Conservation (phyloP, 768 basidiomycete genomes). For the Leccinum obscurum region DNA sequence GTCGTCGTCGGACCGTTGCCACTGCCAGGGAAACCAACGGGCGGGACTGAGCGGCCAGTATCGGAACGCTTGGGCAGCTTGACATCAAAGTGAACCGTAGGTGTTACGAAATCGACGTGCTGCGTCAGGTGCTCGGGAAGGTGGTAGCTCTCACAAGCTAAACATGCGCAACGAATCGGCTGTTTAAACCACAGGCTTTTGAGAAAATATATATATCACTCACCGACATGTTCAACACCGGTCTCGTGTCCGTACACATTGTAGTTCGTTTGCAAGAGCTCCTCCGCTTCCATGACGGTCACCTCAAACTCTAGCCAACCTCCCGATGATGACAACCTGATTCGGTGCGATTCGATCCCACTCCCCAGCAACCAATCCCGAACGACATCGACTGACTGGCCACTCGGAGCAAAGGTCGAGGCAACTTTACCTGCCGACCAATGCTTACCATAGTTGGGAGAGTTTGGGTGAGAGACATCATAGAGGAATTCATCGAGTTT, state of each 20-base stretch:
- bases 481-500: constrained; percentile 41
- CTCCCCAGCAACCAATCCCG: constrained; percentile 39
- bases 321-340: constrained; percentile 33
- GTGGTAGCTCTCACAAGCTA: constrained; percentile 43
- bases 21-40: constrained; percentile 16
- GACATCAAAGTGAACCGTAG: constrained; percentile 43
- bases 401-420: constrained; percentile 42
- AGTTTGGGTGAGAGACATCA: constrained; percentile 45
- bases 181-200: not conserved
- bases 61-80: constrained; percentile 25
- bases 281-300: constrained; percentile 44
- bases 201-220: constrained; percentile 16
- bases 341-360: constrained; percentile 37
- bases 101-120: constrained; percentile 46
- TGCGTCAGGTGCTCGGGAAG: constrained; percentile 37
- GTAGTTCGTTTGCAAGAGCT: constrained; percentile 42
- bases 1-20: constrained; percentile 20
- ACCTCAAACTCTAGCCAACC: constrained; percentile 43
- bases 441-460: constrained; percentile 46
- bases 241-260: constrained; percentile 41
- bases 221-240: constrained; percentile 40
- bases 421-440: constrained; percentile 42
- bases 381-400: constrained; percentile 38
- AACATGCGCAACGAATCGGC: not conserved
- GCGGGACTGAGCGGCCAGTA: too few species aligned